Evolutionary conservation across 2,329 filamentous ascomycete species (phyloP).

Genomic region (Exophiala oligosperma): DNA sequence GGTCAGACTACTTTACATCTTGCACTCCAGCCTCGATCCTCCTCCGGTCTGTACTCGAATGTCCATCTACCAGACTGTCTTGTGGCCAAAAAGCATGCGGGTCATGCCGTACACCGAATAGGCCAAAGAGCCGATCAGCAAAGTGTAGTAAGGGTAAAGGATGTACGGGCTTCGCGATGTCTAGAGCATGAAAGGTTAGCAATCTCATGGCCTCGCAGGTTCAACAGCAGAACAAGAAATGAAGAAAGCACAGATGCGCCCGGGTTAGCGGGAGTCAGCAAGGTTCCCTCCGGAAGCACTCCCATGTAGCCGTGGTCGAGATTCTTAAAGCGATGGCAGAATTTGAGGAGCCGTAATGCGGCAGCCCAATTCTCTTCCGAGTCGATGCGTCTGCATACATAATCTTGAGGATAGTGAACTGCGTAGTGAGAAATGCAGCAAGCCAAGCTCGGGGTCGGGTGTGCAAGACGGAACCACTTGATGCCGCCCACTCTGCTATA

Average conservation of each 20-base stretch:
- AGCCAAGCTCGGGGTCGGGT: too few species aligned
- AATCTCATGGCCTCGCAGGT: not conserved
- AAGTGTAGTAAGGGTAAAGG: slow-evolving; percentile 61
- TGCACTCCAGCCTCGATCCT: not conserved
- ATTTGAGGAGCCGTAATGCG: too few species aligned
- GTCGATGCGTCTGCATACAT: not conserved
- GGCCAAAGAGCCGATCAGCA: slow-evolving; percentile 20
- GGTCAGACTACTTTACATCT: not conserved
- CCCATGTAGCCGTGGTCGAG: too few species aligned
- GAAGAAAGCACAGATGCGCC: too few species aligned
- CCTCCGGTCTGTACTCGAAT: not conserved
- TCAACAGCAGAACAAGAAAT: not conserved
- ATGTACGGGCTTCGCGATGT: slow-evolving; percentile 57
- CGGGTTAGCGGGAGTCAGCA: too few species aligned
- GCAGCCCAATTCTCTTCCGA: too few species aligned
- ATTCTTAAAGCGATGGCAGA: too few species aligned
- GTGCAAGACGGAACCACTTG: not conserved
- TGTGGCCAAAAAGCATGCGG: slow-evolving; percentile 57
- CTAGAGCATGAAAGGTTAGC: slow-evolving; percentile 34
- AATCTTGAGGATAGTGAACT: too few species aligned
- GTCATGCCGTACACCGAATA: slow-evolving; percentile 44
- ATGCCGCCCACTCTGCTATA: not conserved
- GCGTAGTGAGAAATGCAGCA: too few species aligned
- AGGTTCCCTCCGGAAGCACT: too few species aligned
- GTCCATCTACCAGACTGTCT: slow-evolving; percentile 55